A percentile compares a stretch with the other conserved stretches of the same genome.
Evolutionary conservation across 805 yeast genomes (phyloP).

Genomic region (Teunomyces kruisii): DNA sequence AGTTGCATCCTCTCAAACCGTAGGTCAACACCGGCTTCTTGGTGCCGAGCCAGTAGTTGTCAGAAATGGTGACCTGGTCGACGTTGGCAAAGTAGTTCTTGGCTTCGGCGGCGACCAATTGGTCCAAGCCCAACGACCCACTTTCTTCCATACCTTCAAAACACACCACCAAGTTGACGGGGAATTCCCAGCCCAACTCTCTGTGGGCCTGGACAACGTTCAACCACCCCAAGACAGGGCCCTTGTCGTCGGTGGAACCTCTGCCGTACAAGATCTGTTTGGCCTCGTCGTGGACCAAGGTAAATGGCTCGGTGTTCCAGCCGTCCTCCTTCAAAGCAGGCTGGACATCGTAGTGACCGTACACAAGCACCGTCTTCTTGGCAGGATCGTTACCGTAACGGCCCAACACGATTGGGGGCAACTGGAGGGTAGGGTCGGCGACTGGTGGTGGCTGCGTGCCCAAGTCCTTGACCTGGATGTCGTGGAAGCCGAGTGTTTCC

Average conservation of each 20-base stretch:
- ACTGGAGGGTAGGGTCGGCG: slow-evolving; percentile 57
- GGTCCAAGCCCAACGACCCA: slow-evolving; percentile 91
- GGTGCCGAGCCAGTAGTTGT: slow-evolving; percentile 98
- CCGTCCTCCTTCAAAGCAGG: slow-evolving; percentile 94
- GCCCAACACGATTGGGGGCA: slow-evolving; percentile 95
- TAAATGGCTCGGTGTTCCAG: slow-evolving; percentile 92
- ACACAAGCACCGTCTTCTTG: slow-evolving; percentile 86
- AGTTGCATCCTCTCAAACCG: slow-evolving; percentile 95
- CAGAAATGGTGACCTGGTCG: slow-evolving; percentile 93
- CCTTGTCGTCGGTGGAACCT: slow-evolving; percentile 97
- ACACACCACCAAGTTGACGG: slow-evolving; percentile 89
- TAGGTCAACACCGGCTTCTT: slow-evolving; percentile 95
- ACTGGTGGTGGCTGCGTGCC: slow-evolving; percentile 94
- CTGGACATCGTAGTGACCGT: slow-evolving; percentile 98
- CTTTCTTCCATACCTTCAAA: slow-evolving; percentile 99
- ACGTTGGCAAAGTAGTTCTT: slow-evolving; percentile 77
- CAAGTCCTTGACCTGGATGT: slow-evolving; percentile 75
- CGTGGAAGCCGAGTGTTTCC: slow-evolving; percentile 70
- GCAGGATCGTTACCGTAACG: slow-evolving; percentile 77
- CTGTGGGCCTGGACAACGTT: slow-evolving; percentile 89
- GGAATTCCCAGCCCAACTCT: slow-evolving; percentile 79
- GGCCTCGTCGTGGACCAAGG: slow-evolving; percentile 56
- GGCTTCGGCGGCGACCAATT: slow-evolving; percentile 77
- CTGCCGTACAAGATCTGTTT: slow-evolving; percentile 79
- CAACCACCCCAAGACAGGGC: slow-evolving; percentile 97